Evolutionary conservation across 768 basidiomycete genomes (phyloP), one percentile per base, ranked within the genome.

Genomic region (Postia placenta): DNA sequence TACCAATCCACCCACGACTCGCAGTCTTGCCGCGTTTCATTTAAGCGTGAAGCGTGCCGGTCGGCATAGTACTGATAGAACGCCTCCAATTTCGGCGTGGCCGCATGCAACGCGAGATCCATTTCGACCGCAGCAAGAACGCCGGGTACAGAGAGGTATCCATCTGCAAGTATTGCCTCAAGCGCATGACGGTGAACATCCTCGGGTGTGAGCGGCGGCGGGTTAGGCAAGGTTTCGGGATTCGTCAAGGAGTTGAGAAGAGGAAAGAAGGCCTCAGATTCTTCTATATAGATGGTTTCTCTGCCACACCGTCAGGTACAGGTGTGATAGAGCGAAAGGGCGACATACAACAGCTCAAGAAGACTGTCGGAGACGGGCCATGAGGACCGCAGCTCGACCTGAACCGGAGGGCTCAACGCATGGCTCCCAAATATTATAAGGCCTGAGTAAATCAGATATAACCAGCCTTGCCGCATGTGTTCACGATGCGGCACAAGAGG

Each of bases 1-100:
- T 90, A 85, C 89, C 87, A 90, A 48, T 87, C 87, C 11, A 88
- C 84, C 89, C 85, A 92, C 11, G 84, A 83, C 2, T 74, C 81
- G 57, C 83, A 87, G 4, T 66, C 60, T 28, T 58, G 51, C 24
- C 15, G 41, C 39, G 26, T 53, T n/a, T 52, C 56, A 28, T 67
- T 61, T 55, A 66, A 53, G 66, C 60, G 35, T 24, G 28, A 35
- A 3, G 53, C 52, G 47, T 58, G 56, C 41, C 51, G 43, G 55
- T 68, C 61, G 46, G 67, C 63, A 58, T 92, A 94, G 61, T 82
- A 81, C 45, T 85, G 76, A 61, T 86, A 91, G 60, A 85, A 87
- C 0, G 93, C 92, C 50, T 91, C 83, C 23, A 97, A 76, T 58
- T 81, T 85, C 0, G 94, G 92, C 0, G 81, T 80, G 5, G 85